Evolutionary conservation across 805 yeast genomes (phyloP).

Genomic region (Hanseniaspora pseudoguilliermondii): DNA sequence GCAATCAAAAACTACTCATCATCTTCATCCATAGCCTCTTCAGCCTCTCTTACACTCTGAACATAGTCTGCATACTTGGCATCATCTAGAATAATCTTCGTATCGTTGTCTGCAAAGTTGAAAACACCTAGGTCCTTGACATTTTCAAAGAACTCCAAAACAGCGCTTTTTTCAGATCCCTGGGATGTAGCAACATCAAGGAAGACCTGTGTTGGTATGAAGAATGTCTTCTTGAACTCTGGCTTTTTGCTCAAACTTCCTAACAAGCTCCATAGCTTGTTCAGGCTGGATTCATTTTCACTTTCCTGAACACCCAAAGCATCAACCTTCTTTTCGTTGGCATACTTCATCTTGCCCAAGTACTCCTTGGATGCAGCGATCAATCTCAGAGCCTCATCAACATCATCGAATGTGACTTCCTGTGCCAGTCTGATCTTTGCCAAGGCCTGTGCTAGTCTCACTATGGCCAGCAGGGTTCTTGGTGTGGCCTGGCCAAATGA

Average conservation of each 20-base stretch:
- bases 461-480: constrained; percentile 78
- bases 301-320: constrained; percentile 24
- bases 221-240: constrained; percentile 14
- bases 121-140: constrained; percentile 3
- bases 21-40: neutral
- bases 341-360: constrained; percentile 42
- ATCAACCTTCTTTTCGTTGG: constrained; percentile 25
- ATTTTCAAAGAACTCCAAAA: neutral
- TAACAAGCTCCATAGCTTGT: constrained; percentile 64
- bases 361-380: constrained; percentile 79
- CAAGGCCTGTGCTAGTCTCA: constrained; percentile 87
- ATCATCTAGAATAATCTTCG: constrained; percentile 24
- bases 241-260: constrained; percentile 38
- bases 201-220: constrained; percentile 1
- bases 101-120: constrained; percentile 3
- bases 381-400: constrained; percentile 88
- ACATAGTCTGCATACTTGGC: constrained; percentile 15
- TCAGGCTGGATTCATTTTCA: constrained; percentile 48
- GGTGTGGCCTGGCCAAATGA: constrained; percentile 91
- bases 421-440: constrained; percentile 79
- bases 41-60: neutral
- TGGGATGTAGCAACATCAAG: neutral
- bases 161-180: neutral
- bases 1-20: neutral
- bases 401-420: constrained; percentile 62